phyloP scores from a whole-genome alignment of 306 rosid genomes.

The Alnus rubra region DNA sequence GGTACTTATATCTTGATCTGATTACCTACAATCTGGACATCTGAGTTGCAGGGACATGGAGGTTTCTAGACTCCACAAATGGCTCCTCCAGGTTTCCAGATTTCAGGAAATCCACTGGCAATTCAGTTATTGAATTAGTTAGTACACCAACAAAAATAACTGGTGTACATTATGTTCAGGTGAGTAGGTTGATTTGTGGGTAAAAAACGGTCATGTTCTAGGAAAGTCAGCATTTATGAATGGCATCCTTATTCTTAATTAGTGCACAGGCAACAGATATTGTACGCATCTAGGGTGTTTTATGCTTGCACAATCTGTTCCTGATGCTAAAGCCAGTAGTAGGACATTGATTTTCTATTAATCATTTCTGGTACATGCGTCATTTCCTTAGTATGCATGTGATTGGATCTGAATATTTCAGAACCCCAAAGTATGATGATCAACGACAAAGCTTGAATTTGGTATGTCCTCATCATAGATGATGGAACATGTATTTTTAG shows the following conservation, averaged over 20 bases:
- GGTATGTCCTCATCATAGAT: background rate
- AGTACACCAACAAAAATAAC: slow-evolving; percentile 91
- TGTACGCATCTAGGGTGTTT: background rate
- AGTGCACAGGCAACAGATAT: background rate
- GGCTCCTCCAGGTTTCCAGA: slow-evolving; percentile 81
- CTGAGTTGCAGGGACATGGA: slow-evolving; percentile 85
- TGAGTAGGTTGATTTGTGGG: slow-evolving; percentile 38
- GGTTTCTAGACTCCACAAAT: slow-evolving; percentile 71
- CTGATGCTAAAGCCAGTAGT: background rate
- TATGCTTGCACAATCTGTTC: background rate
- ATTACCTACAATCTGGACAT: slow-evolving; percentile 17
- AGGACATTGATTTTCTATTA: background rate
- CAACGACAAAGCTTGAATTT: background rate
- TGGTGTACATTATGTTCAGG: slow-evolving; percentile 98
- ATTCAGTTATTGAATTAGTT: slow-evolving; percentile 82
- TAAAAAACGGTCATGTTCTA: slow-evolving; percentile 18
- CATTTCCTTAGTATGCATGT: background rate
- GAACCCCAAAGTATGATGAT: background rate
- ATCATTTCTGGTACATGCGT: background rate
- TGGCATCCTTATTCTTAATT: background rate
- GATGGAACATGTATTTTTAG: background rate
- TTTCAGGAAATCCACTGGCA: slow-evolving; percentile 76
- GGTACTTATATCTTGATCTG: slow-evolving; percentile 16
- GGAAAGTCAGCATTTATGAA: slow-evolving; percentile 23
- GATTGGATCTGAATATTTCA: background rate